Percentiles rank a stretch among this genome's conserved stretches.
phyloP scores from a whole-genome alignment of 75 land plant species.

The Cunninghamia lanceolata region DNA sequence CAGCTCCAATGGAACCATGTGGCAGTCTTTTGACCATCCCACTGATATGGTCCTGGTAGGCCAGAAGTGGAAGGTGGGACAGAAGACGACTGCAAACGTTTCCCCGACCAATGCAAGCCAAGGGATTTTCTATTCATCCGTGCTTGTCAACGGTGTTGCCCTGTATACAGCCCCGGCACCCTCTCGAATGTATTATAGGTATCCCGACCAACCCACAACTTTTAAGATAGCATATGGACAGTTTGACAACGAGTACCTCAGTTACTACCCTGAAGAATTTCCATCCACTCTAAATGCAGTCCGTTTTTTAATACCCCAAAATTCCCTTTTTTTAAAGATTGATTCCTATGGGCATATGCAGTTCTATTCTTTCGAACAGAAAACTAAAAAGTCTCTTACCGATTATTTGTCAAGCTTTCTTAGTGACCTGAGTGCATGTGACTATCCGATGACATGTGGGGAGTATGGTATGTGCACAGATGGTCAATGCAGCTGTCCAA shows the following conservation, averaged over 20 bases:
- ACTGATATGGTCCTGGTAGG: too few species aligned
- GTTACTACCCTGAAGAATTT: too few species aligned
- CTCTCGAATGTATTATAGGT: background rate
- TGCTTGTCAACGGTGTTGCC: background rate
- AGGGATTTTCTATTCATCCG: constrained; percentile 5
- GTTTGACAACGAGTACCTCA: background rate
- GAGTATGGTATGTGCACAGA: too few species aligned
- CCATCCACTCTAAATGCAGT: background rate
- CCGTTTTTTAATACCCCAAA: background rate
- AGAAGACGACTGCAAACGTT: constrained; percentile 16
- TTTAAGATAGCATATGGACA: background rate
- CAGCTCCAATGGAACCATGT: too few species aligned
- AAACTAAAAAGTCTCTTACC: background rate
- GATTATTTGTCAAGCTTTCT: background rate
- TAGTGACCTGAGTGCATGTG: too few species aligned
- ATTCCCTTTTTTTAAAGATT: background rate
- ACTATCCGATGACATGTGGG: too few species aligned
- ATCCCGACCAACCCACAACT: background rate
- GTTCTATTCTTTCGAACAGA: background rate
- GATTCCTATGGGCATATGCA: constrained; percentile 1
- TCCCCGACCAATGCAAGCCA: constrained; percentile 20
- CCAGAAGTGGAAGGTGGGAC: constrained; percentile 26
- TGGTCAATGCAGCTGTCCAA: too few species aligned
- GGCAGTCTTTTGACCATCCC: background rate
- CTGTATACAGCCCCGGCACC: background rate